These are phyloP conservation scores for Clitoria ternatea DNA, from an alignment of 306 rosid species.

Conservation along the genomic window DNA sequence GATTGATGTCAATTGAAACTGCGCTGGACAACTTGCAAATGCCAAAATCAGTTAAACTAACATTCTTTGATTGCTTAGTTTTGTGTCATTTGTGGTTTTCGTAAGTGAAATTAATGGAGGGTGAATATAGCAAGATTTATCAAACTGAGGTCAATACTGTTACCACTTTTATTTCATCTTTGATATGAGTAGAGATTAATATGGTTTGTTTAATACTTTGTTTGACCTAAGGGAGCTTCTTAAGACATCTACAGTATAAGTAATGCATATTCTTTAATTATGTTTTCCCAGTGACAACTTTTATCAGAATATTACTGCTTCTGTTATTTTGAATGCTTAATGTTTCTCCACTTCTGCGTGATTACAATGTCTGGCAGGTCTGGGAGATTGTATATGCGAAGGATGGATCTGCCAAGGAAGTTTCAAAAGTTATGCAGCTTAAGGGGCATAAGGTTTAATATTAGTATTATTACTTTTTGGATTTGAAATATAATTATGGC, in stretches of 20 bases:
- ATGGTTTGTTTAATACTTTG: background rate
- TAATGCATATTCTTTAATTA: background rate
- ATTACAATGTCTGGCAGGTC: constrained; percentile 46
- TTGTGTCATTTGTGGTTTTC: background rate
- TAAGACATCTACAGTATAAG: background rate
- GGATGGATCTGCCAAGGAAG: constrained; percentile 96
- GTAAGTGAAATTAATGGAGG: background rate
- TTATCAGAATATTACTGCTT: background rate
- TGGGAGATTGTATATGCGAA: constrained; percentile 93
- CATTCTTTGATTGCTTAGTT: background rate
- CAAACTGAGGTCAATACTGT: background rate
- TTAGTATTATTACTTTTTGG: background rate
- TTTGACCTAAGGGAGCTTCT: background rate
- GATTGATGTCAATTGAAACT: background rate
- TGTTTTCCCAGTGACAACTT: background rate
- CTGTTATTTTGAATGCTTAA: background rate
- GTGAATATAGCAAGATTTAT: background rate
- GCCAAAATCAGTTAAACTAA: background rate
- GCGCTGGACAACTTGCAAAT: background rate
- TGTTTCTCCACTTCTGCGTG: constrained; percentile 13
- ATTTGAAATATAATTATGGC: constrained; percentile 9
- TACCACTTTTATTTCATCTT: background rate
- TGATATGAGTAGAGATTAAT: background rate
- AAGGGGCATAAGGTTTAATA: constrained; percentile 92
- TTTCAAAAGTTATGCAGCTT: constrained; percentile 90